Percentiles rank a stretch among this genome's conserved stretches.
Evolutionary conservation across 75 land plant species (phyloP).

Genomic region (Larix kaempferi): DNA sequence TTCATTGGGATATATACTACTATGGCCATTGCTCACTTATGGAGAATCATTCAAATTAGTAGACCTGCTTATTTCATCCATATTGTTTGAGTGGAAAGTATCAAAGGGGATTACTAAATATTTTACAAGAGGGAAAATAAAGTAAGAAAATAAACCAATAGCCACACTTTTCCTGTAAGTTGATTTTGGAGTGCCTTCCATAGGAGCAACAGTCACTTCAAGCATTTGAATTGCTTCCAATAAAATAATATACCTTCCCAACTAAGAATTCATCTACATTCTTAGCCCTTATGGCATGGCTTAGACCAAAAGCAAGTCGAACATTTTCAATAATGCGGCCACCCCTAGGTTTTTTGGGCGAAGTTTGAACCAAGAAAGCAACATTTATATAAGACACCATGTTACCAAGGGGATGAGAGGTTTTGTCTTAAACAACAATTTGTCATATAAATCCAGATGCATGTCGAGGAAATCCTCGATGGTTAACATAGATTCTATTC

Average conservation of each 20-base stretch:
- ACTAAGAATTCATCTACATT: constrained; percentile 58
- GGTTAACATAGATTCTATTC: constrained; percentile 11
- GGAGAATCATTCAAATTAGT: background rate
- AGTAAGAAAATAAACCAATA: constrained; percentile 66
- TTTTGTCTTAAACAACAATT: constrained; percentile 59
- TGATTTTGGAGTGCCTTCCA: constrained; percentile 31
- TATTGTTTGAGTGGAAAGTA: background rate
- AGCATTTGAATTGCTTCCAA: constrained; percentile 59
- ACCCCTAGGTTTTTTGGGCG: constrained; percentile 8
- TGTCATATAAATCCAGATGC: constrained; percentile 18
- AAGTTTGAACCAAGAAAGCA: constrained; percentile 58
- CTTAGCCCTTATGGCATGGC: constrained; percentile 69
- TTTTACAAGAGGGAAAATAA: constrained; percentile 30
- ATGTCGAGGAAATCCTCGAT: constrained; percentile 65
- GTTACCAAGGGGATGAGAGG: constrained; percentile 81
- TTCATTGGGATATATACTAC: background rate
- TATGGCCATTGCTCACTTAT: background rate
- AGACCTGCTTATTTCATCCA: background rate
- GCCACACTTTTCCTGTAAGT: constrained; percentile 68
- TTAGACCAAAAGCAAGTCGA: constrained; percentile 65
- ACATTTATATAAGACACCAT: constrained; percentile 80
- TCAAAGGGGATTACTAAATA: background rate
- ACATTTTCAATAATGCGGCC: constrained; percentile 23
- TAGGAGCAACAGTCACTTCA: constrained; percentile 30
- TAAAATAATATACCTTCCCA: constrained; percentile 40